Percentiles rank a stretch among this genome's conserved stretches.
Conservation (phyloP, 2,329 filamentous ascomycete genomes). For the Daldinia sp. region DNA sequence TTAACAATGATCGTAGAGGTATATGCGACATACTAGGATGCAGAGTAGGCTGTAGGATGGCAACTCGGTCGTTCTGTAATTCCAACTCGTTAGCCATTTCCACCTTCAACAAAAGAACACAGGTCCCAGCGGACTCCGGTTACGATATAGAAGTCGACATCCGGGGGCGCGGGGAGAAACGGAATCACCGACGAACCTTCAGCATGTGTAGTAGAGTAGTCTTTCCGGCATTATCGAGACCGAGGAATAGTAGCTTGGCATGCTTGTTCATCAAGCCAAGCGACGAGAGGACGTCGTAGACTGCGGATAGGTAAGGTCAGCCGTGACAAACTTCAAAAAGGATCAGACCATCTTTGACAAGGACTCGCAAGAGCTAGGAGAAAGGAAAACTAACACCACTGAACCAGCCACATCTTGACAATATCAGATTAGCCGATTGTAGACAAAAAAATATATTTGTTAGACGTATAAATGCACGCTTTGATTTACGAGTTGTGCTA, state of each 20-base stretch:
- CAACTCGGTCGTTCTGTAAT: constrained; percentile 85
- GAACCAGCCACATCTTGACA: constrained; percentile 85
- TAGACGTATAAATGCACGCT: constrained; percentile 7
- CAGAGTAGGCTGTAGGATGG: constrained; percentile 87
- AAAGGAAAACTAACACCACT: constrained; percentile 79
- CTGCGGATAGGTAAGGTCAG: constrained; percentile 54
- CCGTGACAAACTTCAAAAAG: constrained; percentile 18
- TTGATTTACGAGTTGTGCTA: constrained; percentile 22
- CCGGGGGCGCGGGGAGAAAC: constrained; percentile 18
- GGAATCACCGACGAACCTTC: constrained; percentile 69
- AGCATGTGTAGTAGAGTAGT: constrained; percentile 94
- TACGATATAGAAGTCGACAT: constrained; percentile 1
- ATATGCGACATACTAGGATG: constrained; percentile 76
- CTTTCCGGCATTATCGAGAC: constrained; percentile 94
- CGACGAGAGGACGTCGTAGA: constrained; percentile 89
- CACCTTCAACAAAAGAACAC: neutral
- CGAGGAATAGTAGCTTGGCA: constrained; percentile 92
- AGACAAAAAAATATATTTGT: constrained; percentile 16
- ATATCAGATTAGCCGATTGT: neutral
- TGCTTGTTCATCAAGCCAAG: constrained; percentile 94
- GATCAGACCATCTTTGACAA: constrained; percentile 17
- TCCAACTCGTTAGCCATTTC: constrained; percentile 10
- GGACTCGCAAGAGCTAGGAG: constrained; percentile 1
- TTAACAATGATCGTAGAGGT: constrained; percentile 10
- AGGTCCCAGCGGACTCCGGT: constrained; percentile 7